A percentile compares a stretch with the other conserved stretches of the same genome.
These are phyloP conservation scores for Solanum okadae DNA, from an alignment of 257 asterid species.

Conservation along the genomic window DNA sequence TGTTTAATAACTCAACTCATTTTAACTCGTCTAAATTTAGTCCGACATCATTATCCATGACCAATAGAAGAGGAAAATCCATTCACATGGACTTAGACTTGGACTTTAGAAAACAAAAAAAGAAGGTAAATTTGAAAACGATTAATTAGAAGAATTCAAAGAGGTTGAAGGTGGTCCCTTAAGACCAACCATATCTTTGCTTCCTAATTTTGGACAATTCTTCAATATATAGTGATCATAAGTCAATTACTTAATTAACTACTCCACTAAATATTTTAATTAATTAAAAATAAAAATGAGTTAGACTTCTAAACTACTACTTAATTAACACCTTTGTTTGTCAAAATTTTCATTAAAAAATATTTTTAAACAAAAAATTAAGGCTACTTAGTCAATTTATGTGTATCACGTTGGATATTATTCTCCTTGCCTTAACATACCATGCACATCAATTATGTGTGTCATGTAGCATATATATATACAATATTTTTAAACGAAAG, in stretches of 20 bases:
- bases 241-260: neutral
- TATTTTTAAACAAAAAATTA: neutral
- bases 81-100: neutral
- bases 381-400: neutral
- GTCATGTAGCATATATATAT: neutral
- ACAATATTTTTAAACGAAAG: neutral
- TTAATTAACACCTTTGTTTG: neutral
- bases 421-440: neutral
- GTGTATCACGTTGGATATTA: neutral
- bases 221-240: neutral
- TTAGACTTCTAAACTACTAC: neutral
- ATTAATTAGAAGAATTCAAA: neutral
- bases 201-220: neutral
- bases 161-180: neutral
- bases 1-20: neutral
- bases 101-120: neutral
- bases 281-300: neutral
- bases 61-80: neutral
- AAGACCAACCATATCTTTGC: neutral
- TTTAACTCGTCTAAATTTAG: neutral
- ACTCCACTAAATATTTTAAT: neutral
- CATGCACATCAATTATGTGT: neutral
- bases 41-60: neutral
- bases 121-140: neutral
- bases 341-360: neutral